phyloP scores from a whole-genome alignment of 148 eudicot species.

The Fagopyrum tataricum region DNA sequence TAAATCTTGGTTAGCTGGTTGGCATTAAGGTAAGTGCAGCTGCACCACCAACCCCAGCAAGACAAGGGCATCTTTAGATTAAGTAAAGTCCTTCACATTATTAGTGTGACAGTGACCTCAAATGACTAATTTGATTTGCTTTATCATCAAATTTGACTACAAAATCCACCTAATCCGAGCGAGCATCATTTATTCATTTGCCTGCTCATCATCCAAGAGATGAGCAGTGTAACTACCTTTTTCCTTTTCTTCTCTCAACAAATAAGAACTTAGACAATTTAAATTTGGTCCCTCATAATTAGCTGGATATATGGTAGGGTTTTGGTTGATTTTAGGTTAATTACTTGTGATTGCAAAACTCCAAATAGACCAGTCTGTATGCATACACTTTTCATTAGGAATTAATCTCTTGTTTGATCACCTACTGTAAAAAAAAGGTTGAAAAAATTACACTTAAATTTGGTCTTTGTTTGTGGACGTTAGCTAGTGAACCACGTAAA shows the following conservation, averaged over 20 bases:
- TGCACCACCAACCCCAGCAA: conserved; percentile 7
- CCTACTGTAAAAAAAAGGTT: neutral
- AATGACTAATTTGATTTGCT: neutral
- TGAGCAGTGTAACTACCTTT: neutral
- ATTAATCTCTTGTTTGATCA: neutral
- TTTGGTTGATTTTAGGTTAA: conserved; percentile 4
- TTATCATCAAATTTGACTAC: neutral
- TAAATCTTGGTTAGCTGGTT: neutral
- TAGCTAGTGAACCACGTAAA: no score
- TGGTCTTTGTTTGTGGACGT: no score
- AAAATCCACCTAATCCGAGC: neutral
- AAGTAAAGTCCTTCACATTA: neutral
- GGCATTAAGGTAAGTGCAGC: neutral
- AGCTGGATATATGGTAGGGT: conserved; percentile 1
- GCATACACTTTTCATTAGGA: neutral
- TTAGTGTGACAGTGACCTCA: neutral
- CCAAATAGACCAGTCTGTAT: neutral
- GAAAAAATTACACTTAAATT: neutral
- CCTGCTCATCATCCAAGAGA: no score
- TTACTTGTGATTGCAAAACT: neutral
- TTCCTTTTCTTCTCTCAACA: neutral
- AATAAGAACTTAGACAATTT: neutral
- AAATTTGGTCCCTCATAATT: neutral
- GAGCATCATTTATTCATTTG: neutral
- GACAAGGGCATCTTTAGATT: neutral